Base-by-base conservation (phyloP, 1,139 yeast species). In the Pneumocystis wakefieldiae region DNA sequence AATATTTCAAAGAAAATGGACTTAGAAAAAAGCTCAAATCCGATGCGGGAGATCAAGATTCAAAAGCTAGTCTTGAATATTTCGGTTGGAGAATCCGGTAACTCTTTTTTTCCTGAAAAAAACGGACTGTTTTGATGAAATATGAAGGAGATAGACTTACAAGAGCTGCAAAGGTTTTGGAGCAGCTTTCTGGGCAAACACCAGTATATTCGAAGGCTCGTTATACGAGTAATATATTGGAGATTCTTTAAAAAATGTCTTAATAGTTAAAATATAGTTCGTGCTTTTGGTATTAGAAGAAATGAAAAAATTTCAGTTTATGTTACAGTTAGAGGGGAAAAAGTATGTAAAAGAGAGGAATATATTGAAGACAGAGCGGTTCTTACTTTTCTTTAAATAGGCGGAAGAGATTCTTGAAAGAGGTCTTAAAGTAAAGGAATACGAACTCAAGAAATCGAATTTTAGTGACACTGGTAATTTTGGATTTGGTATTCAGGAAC, bases 271-370 rank as follows among this genome's bases (percentile, higher is more conserved):
- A 90, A 92, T 98, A 73, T 98, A 73, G 97, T 92, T 78, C 89
- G 99, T 87, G 88, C 97, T 70, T 92, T 92, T 81, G 96, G 97
- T 85, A 92, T 92, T 85, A 90, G 99, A 86, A 89, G 99, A 88
- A 92, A 92, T 83, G 99, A 92, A 83, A 91, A 92, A 86, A 92
- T 92, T 77, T 90, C 98, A 71, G 97, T 91, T 74, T 98, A 92
- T 82, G 99, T 92, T 73, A 92, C 99, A 78, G 84, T 92, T 81
- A 90, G 99, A 85, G 99, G 99, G 75, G 97, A 98, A 83, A 77
- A 77, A 17, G 53, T 41, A 39, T 17, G 28, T 41, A 6, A n/a
- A 41, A 17, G 66, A 67, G 66, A 17, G 15, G 64, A 37, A 1
- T 53, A 35, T 10, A n/a, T 14, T 53, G 6, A 10, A 57, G 29